Evolutionary conservation across 164 flowering plant species (phyloP).

Genomic region (Hamamelis virginiana): DNA sequence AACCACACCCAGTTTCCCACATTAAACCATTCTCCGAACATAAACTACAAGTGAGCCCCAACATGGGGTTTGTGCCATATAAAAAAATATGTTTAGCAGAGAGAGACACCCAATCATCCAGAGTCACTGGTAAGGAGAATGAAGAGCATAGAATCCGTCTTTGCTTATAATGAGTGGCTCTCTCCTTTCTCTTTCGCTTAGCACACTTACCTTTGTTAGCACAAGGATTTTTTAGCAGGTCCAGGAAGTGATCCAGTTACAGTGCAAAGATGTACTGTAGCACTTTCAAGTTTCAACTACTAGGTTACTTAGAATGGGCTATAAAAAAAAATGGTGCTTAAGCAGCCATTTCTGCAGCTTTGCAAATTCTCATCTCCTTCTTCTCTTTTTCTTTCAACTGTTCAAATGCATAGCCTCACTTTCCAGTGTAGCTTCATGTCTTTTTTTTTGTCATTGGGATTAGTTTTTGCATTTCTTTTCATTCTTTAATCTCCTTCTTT

Average conservation of each 20-base stretch:
- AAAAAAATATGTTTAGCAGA: slow-evolving; percentile 56
- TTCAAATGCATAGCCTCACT: neutral
- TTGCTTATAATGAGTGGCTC: slow-evolving; percentile 32
- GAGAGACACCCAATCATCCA: slow-evolving; percentile 29
- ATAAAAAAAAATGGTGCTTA: neutral
- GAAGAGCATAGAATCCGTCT: slow-evolving; percentile 38
- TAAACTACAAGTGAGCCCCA: slow-evolving; percentile 8
- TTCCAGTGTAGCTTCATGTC: neutral
- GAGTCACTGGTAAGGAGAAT: slow-evolving; percentile 25
- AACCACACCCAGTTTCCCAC: slow-evolving; percentile 4
- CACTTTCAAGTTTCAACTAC: no score
- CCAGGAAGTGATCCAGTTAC: neutral
- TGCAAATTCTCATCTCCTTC: neutral
- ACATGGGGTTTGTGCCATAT: slow-evolving; percentile 69
- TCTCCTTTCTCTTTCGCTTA: no score
- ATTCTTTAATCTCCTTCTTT: slow-evolving; percentile 17
- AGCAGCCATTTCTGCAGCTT: neutral
- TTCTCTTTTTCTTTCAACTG: neutral
- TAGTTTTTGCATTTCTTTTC: neutral
- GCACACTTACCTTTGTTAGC: neutral
- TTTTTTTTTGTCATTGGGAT: neutral
- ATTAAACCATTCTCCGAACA: slow-evolving; percentile 24
- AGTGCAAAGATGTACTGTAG: neutral
- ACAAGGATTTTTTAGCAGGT: neutral
- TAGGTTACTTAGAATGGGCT: no score